Evolutionary conservation across 2,329 filamentous ascomycete species (phyloP).

Genomic region (Grosmannia clavigera): DNA sequence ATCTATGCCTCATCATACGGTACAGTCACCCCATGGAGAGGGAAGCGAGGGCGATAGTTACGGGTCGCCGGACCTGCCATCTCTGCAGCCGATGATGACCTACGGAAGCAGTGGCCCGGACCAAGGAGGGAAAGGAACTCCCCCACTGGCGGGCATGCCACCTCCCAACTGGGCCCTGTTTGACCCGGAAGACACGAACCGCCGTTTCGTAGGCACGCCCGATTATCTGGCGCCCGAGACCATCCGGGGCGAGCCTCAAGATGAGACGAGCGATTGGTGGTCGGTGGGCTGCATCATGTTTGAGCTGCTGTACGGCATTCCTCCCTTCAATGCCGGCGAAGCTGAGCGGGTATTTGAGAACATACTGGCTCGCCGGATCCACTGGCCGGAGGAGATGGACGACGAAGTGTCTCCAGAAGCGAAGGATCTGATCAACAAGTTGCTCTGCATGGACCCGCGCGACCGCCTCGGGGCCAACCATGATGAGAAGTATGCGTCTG

Average conservation of each 20-base stretch:
- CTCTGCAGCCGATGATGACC: conserved; percentile 42
- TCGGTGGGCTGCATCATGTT: conserved; percentile 97
- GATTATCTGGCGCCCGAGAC: conserved; percentile 97
- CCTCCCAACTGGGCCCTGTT: conserved; percentile 90
- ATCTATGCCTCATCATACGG: conserved; percentile 26
- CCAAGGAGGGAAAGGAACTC: conserved; percentile 33
- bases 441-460: conserved; percentile 74
- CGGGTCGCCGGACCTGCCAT: conserved; percentile 64
- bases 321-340: conserved; percentile 82
- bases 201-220: conserved; percentile 90
- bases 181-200: conserved; percentile 84
- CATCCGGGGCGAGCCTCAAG: conserved; percentile 86
- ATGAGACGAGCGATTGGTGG: conserved; percentile 99
- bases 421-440: conserved; percentile 84
- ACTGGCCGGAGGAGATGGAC: conserved; percentile 79
- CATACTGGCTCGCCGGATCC: conserved; percentile 77
- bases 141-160: conserved; percentile 57
- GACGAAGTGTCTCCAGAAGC: conserved; percentile 74
- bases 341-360: conserved; percentile 96
- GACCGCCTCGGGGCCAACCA: conserved; percentile 76
- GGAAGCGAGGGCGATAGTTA: conserved; percentile 53
- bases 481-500: conserved; percentile 68
- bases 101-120: conserved; percentile 21
- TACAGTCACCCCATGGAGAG: conserved; percentile 58
- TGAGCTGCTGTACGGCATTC: conserved; percentile 86